These are phyloP conservation scores for Candida maesae DNA, from an alignment of 805 yeast genomes.

Conservation along the genomic window DNA sequence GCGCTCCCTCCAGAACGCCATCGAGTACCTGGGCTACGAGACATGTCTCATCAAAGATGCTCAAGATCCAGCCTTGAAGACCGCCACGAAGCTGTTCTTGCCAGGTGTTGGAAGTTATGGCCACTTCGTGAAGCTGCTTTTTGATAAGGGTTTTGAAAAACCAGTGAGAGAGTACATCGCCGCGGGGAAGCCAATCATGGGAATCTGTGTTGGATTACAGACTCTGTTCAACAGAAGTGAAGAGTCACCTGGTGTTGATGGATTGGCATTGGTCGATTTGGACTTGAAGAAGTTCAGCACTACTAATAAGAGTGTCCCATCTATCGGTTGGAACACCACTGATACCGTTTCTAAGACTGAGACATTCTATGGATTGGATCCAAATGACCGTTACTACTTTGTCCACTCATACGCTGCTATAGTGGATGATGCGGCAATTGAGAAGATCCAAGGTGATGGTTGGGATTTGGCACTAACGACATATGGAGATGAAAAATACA, in stretches of 20 bases:
- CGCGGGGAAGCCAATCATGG: slow-evolving; percentile 88
- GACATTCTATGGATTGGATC: slow-evolving; percentile 59
- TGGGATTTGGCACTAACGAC: slow-evolving; percentile 74
- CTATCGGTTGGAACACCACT: slow-evolving; percentile 88
- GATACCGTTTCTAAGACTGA: slow-evolving; percentile 25
- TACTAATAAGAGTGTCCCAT: slow-evolving; percentile 80
- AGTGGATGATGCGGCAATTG: slow-evolving; percentile 36
- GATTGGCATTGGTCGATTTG: slow-evolving; percentile 55
- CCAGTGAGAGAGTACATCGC: slow-evolving; percentile 66
- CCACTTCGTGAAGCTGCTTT: slow-evolving; percentile 76
- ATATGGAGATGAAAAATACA: slow-evolving; percentile 75
- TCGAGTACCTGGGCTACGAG: slow-evolving; percentile 69
- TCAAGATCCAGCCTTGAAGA: slow-evolving; percentile 45
- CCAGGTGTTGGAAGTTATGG: slow-evolving; percentile 99
- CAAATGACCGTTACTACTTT: slow-evolving; percentile 76
- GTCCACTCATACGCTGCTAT: slow-evolving; percentile 93
- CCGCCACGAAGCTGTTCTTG: slow-evolving; percentile 59
- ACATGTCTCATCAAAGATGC: slow-evolving; percentile 59
- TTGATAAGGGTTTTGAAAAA: slow-evolving; percentile 53
- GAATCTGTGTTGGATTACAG: slow-evolving; percentile 96
- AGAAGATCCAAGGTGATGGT: slow-evolving; percentile 34
- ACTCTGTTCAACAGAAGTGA: slow-evolving; percentile 71
- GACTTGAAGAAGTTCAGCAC: slow-evolving; percentile 58
- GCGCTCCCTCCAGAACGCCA: slow-evolving; percentile 84
- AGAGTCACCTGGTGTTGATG: slow-evolving; percentile 62